Conservation (phyloP, 1,139 yeast genomes). For the Kurtzmaniella quercitrusa region DNA sequence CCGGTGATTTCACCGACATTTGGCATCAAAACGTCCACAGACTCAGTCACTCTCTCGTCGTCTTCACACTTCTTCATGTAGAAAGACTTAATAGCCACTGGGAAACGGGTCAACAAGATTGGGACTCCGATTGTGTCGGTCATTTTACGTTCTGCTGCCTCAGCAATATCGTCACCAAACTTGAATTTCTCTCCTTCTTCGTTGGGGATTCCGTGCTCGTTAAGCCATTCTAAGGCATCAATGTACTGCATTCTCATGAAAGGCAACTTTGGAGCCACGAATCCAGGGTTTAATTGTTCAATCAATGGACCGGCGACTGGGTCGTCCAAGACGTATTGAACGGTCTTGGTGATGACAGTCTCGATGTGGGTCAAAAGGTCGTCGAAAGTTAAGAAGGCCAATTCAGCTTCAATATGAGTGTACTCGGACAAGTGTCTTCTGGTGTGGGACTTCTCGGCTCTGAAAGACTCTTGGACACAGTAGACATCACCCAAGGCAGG, state of each 20-base stretch:
- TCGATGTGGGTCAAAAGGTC: conserved; percentile 86
- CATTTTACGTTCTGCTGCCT: conserved; percentile 99
- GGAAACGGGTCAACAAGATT: conserved; percentile 88
- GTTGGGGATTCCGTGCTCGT: conserved; percentile 89
- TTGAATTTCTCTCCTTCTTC: conserved; percentile 90
- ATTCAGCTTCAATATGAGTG: conserved; percentile 94
- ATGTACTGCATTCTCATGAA: conserved; percentile 89
- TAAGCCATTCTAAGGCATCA: conserved; percentile 92
- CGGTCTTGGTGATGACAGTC: conserved; percentile 62
- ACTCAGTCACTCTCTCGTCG: conserved; percentile 93
- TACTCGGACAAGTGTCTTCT: conserved; percentile 97
- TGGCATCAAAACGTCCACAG: conserved; percentile 98
- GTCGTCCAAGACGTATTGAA: conserved; percentile 77
- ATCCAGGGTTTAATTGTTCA: conserved; percentile 87
- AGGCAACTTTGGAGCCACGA: conserved; percentile 76
- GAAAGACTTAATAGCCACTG: conserved; percentile 94
- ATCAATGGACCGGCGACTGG: conserved; percentile 89
- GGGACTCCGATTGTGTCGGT: conserved; percentile 92
- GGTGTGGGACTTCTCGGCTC: conserved; percentile 98
- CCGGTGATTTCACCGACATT: conserved; percentile 98
- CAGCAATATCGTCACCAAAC: conserved; percentile 99
- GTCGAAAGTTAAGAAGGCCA: conserved; percentile 81
- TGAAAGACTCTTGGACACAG: conserved; percentile 97
- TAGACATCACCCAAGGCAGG: conserved; percentile 96
- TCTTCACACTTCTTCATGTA: conserved; percentile 93